Evolutionary conservation across 306 rosid species (phyloP).

Genomic region (Prunus campanulata): DNA sequence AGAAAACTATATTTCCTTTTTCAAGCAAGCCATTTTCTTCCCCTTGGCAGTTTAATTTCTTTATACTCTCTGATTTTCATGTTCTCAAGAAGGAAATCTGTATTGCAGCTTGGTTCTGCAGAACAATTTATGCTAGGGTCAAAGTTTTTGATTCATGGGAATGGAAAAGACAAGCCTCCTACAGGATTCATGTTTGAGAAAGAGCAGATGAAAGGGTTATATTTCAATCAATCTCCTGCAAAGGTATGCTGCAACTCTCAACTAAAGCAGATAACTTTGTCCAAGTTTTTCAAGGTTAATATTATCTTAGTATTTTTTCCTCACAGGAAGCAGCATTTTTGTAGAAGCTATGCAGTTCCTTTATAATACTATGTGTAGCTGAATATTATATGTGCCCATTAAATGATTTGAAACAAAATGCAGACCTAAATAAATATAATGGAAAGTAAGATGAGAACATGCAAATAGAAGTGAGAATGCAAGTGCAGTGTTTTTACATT

Average conservation of each 20-base stretch:
- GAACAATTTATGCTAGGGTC: constrained; percentile 85
- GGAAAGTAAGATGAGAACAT: background rate
- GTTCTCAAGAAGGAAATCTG: constrained; percentile 22
- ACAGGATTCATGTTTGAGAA: constrained; percentile 99
- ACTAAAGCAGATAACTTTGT: background rate
- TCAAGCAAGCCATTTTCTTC: background rate
- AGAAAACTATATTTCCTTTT: background rate
- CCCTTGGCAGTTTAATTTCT: background rate
- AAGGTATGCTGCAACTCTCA: constrained; percentile 52
- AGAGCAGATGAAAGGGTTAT: constrained; percentile 93
- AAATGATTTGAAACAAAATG: background rate
- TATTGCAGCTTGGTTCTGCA: constrained; percentile 80
- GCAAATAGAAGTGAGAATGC: constrained; percentile 1
- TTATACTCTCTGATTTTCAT: constrained; percentile 13
- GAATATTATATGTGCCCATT: background rate
- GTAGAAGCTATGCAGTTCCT: background rate
- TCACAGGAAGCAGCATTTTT: background rate
- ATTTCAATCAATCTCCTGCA: constrained; percentile 81
- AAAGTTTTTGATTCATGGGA: constrained; percentile 76
- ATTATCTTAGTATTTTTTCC: background rate
- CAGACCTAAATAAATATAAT: background rate
- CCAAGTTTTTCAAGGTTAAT: background rate
- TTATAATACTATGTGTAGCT: background rate
- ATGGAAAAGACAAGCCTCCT: constrained; percentile 82
- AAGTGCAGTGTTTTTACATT: background rate